These are phyloP conservation scores for Chrysosporium queenslandicum DNA, from an alignment of 2,329 filamentous ascomycete species.

Conservation along the genomic window DNA sequence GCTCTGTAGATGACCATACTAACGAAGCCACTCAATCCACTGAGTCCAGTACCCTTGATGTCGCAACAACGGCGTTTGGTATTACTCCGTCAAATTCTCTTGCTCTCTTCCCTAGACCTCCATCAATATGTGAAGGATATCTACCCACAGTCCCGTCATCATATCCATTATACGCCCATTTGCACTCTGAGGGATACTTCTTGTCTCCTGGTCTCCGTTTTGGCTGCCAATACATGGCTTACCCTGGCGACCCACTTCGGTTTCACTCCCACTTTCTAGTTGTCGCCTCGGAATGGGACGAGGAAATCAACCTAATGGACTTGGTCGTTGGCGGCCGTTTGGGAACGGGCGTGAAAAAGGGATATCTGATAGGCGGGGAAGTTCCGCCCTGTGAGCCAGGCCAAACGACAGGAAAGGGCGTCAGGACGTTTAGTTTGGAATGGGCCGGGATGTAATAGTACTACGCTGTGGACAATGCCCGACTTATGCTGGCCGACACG, in stretches of 20 bases:
- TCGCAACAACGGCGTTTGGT: constrained; percentile 22
- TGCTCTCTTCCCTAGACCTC: constrained; percentile 34
- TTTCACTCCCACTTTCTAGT: constrained; percentile 94
- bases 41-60: constrained; percentile 13
- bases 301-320: constrained; percentile 74
- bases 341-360: constrained; percentile 93
- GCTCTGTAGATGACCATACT: constrained; percentile 8
- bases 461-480: neutral
- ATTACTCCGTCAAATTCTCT: constrained; percentile 45
- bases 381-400: constrained; percentile 33
- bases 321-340: constrained; percentile 76
- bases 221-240: constrained; percentile 87
- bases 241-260: constrained; percentile 85
- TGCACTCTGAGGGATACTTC: constrained; percentile 73
- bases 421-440: constrained; percentile 76
- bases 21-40: constrained; percentile 11
- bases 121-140: constrained; percentile 21
- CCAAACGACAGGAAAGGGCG: constrained; percentile 28
- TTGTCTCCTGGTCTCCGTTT: constrained; percentile 88
- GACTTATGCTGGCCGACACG: neutral
- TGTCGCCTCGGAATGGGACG: constrained; percentile 75
- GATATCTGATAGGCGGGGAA: constrained; percentile 72
- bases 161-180: constrained; percentile 68
- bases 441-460: constrained; percentile 76
- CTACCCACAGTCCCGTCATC: constrained; percentile 39